phyloP scores from a whole-genome alignment of 1,139 yeast species.

The Pneumocystis murina region DNA sequence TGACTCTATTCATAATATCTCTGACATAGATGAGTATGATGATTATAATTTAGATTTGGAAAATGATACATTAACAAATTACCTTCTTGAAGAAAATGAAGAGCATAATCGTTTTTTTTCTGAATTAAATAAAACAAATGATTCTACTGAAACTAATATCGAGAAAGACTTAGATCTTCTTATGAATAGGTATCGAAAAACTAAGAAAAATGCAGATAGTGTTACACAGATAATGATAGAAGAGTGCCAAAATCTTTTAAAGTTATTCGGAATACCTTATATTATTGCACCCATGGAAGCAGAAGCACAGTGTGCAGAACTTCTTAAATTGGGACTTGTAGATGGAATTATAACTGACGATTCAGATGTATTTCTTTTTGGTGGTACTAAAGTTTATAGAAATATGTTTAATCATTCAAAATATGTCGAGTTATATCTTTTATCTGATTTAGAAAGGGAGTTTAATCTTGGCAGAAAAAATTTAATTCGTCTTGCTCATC shows the following conservation, averaged over 20 bases:
- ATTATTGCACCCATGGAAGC: slow-evolving; percentile 97
- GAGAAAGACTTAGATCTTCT: slow-evolving; percentile 40
- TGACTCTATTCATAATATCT: neutral
- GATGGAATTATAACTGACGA: slow-evolving; percentile 97
- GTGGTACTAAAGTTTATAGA: slow-evolving; percentile 70
- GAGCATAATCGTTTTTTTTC: slow-evolving; percentile 55
- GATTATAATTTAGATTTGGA: slow-evolving; percentile 31
- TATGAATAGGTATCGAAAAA: slow-evolving; percentile 42
- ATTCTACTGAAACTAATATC: slow-evolving; percentile 18
- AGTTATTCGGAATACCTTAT: slow-evolving; percentile 82
- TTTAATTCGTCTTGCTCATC: slow-evolving; percentile 62
- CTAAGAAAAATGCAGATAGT: slow-evolving; percentile 77
- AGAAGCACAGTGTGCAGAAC: slow-evolving; percentile 90
- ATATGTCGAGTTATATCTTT: slow-evolving; percentile 73
- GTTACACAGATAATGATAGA: slow-evolving; percentile 74
- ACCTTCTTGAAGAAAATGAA: slow-evolving; percentile 50
- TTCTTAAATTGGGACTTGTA: slow-evolving; percentile 49
- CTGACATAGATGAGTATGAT: slow-evolving; percentile 39
- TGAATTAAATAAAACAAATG: slow-evolving; percentile 24
- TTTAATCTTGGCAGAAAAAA: slow-evolving; percentile 50
- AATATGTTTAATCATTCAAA: slow-evolving; percentile 91
- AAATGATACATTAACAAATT: slow-evolving; percentile 48
- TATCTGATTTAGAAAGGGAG: slow-evolving; percentile 42
- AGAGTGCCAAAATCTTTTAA: slow-evolving; percentile 77
- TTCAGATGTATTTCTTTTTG: slow-evolving; percentile 90